phyloP scores from a whole-genome alignment of 192 early-diverging fungal genomes.

The Spizellomyces sp. region DNA sequence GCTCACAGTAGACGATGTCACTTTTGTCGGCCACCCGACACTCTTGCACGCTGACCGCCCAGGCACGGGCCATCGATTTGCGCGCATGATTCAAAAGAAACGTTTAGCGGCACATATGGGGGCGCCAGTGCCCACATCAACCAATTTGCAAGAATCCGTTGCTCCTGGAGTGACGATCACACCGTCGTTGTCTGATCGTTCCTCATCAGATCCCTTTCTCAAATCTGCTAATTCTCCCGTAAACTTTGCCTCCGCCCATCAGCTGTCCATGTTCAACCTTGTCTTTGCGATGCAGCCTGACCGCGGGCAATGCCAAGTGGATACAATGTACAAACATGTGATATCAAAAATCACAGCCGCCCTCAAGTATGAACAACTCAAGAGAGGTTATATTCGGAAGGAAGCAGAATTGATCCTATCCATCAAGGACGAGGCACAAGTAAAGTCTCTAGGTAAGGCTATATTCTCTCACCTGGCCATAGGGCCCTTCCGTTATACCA shows the following conservation, averaged over 20 bases:
- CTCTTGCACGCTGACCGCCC: slow-evolving; percentile 61
- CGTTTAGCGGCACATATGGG: slow-evolving; percentile 28
- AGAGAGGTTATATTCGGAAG: slow-evolving; percentile 71
- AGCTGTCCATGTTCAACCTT: slow-evolving; percentile 76
- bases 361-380: slow-evolving; percentile 77
- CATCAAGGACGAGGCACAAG: slow-evolving; percentile 61
- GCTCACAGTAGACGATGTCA: slow-evolving; percentile 80
- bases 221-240: slow-evolving; percentile 6
- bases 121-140: neutral
- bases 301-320: slow-evolving; percentile 49
- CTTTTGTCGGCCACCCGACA: slow-evolving; percentile 73
- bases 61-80: slow-evolving; percentile 55
- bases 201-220: slow-evolving; percentile 12
- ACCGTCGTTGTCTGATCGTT: slow-evolving; percentile 13
- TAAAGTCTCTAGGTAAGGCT: slow-evolving; percentile 19
- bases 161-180: neutral
- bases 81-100: slow-evolving; percentile 43
- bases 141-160: neutral
- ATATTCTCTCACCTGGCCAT: neutral
- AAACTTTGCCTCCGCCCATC: slow-evolving; percentile 35
- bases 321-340: slow-evolving; percentile 72
- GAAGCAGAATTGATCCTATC: slow-evolving; percentile 75
- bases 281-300: slow-evolving; percentile 67
- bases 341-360: slow-evolving; percentile 69
- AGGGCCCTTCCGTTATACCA: neutral